Conservation (phyloP, 352 stramenopile species). For the Blastocystis sp. region DNA sequence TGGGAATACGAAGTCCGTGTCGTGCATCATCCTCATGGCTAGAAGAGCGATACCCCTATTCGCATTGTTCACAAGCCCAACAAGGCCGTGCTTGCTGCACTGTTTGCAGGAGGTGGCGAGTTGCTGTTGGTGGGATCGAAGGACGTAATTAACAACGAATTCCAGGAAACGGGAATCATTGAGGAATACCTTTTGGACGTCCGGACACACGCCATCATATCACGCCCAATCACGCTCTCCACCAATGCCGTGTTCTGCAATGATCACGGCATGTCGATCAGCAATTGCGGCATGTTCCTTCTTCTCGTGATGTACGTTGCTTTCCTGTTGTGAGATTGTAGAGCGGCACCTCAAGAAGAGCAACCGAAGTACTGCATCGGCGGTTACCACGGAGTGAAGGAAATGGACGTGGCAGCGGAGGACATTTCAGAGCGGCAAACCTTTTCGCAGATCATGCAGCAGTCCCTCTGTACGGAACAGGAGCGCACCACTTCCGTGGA, state of each 20-base stretch:
- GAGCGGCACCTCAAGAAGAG: background rate
- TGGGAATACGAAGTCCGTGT: constrained; percentile 17
- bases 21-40: background rate
- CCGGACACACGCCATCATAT: background rate
- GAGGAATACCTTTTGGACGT: constrained; percentile 21
- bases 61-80: background rate
- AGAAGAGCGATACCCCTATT: background rate
- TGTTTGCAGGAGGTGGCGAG: constrained; percentile 40
- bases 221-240: background rate
- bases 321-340: background rate
- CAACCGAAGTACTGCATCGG: constrained; percentile 20
- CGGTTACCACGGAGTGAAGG: constrained; percentile 4
- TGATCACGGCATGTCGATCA: background rate
- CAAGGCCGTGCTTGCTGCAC: background rate
- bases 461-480: background rate
- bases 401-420: background rate
- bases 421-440: background rate
- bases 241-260: background rate
- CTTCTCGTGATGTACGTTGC: background rate
- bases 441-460: constrained; percentile 46
- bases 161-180: constrained; percentile 2
- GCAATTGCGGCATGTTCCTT: constrained; percentile 46
- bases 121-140: constrained; percentile 40
- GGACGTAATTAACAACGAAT: background rate
- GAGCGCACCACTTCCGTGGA: background rate